Conservation (phyloP, 139 green algal genomes). For the Chlamydomonas schloesseri region DNA sequence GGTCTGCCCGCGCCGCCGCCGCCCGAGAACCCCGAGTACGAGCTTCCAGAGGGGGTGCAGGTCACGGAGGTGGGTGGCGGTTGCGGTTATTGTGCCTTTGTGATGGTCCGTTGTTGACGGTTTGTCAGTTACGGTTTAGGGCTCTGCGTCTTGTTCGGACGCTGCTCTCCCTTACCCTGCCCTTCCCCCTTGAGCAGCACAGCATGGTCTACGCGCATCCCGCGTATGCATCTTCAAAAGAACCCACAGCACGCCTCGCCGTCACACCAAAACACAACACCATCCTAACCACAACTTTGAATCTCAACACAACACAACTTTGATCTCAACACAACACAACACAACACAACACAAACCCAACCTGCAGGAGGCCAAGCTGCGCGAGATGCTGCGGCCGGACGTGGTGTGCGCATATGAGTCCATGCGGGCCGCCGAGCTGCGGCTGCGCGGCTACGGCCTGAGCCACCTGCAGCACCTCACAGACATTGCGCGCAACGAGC, state of each 20-base stretch:
- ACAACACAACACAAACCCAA: not conserved
- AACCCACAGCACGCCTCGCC: too few species aligned
- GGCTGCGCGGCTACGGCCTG: constrained; percentile 18
- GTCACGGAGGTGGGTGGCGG: constrained; percentile 39
- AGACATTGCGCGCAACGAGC: constrained; percentile 1
- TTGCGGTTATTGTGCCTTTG: too few species aligned
- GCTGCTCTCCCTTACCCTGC: too few species aligned
- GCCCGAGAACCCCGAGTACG: constrained; percentile 26
- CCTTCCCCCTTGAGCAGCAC: too few species aligned
- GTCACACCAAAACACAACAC: not conserved
- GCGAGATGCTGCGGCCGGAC: constrained; percentile 38
- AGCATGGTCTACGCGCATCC: too few species aligned
- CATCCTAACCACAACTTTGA: not conserved
- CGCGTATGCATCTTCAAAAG: too few species aligned
- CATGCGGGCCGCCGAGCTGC: constrained; percentile 24
- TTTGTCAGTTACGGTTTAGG: too few species aligned
- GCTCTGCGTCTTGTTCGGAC: too few species aligned
- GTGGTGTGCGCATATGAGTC: constrained; percentile 38
- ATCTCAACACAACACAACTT: not conserved
- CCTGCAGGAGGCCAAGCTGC: constrained; percentile 37
- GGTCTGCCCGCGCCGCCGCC: not conserved
- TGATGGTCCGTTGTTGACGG: too few species aligned
- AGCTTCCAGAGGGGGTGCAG: constrained; percentile 17
- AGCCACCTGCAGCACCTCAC: constrained; percentile 27
- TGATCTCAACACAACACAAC: not conserved